A percentile compares a stretch with the other conserved stretches of the same genome.
Evolutionary conservation across 2,329 filamentous ascomycete genomes (phyloP).

Genomic region (Coniochaeta sp.): DNA sequence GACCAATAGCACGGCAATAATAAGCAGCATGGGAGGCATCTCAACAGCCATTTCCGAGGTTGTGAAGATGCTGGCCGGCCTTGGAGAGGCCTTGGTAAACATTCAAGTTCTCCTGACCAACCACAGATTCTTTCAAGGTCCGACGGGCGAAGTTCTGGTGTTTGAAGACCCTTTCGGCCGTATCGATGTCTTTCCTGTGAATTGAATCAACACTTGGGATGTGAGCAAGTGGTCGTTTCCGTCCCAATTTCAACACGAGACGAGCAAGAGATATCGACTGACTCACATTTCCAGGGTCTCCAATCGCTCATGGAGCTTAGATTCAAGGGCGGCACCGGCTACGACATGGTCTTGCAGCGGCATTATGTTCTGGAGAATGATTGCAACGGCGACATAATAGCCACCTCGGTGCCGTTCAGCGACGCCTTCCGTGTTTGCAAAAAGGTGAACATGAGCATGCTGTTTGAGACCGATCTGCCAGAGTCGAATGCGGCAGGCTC

Average conservation of each 20-base stretch:
- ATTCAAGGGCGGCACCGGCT: not conserved
- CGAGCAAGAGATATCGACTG: too few relatives aligned
- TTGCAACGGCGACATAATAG: not conserved
- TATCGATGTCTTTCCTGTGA: not conserved
- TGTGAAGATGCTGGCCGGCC: not conserved
- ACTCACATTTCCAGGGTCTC: not conserved
- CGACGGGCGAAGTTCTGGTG: not conserved
- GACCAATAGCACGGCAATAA: not conserved
- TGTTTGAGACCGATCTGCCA: not conserved
- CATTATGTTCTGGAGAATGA: not conserved
- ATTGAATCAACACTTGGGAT: not conserved
- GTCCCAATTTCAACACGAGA: not conserved
- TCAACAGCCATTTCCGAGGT: not conserved
- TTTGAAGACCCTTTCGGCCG: not conserved
- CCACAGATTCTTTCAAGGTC: not conserved
- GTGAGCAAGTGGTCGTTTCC: not conserved
- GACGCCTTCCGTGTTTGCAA: not conserved
- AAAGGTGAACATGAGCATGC: not conserved
- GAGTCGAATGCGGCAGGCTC: not conserved
- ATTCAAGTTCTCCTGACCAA: not conserved
- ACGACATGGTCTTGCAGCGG: not conserved
- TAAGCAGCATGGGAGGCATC: not conserved
- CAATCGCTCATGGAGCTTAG: not conserved
- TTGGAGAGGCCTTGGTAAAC: not conserved
- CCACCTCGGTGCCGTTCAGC: not conserved